phyloP scores from a whole-genome alignment of 495 filamentous ascomycete genomes.

The Neurospora sp. region DNA sequence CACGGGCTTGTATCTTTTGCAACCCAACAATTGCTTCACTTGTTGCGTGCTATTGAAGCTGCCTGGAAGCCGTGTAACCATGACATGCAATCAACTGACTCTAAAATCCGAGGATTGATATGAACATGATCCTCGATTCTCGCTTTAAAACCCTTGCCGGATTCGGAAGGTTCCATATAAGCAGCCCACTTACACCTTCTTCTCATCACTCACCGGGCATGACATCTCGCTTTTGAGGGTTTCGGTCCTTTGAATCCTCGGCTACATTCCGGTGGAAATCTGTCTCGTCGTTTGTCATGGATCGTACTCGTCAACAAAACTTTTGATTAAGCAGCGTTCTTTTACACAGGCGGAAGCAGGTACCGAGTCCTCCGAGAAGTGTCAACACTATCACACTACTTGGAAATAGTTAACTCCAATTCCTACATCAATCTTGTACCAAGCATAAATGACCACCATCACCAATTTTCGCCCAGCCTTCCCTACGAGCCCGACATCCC shows the following conservation, averaged over 20 bases:
- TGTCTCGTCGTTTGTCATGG: not conserved
- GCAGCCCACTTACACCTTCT: not conserved
- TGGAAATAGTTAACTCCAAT: no score
- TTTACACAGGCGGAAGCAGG: not conserved
- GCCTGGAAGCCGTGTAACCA: not conserved
- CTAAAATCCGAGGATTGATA: not conserved
- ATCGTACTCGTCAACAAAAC: not conserved
- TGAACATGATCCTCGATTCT: not conserved
- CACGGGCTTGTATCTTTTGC: not conserved
- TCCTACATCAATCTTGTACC: no score
- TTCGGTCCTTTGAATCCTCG: not conserved
- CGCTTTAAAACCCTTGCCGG: not conserved
- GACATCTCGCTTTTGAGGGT: not conserved
- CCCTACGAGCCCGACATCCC: not conserved
- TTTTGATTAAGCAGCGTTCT: not conserved
- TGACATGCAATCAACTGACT: not conserved
- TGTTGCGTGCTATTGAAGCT: not conserved
- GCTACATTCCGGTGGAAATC: not conserved
- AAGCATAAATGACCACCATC: not conserved
- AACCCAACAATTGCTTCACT: not conserved
- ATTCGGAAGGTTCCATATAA: not conserved
- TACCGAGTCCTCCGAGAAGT: not conserved
- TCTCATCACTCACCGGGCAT: not conserved
- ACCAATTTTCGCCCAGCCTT: not conserved
- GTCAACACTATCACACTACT: not conserved